Base-by-base conservation (phyloP, 148 eudicot species). In the Euryodendron excelsum region DNA sequence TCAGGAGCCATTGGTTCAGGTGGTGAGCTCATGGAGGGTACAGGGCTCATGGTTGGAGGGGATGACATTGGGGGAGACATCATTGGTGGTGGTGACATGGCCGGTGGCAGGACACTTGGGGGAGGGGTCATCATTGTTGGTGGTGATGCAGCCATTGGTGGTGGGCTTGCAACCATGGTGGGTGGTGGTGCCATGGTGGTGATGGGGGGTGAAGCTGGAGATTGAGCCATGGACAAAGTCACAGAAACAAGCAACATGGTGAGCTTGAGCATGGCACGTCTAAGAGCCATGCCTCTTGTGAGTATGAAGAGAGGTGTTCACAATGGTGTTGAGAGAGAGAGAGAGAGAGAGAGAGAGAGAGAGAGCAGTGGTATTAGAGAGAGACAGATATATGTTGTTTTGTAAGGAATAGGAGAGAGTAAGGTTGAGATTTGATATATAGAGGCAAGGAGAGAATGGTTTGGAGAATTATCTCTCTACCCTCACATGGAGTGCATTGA, bases 361-460 rank as follows among this genome's bases (percentile, higher is more conserved):
- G 65, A n/a, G n/a, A n/a, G n/a, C n/a, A n/a, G n/a, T n/a, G n/a
- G n/a, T n/a, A n/a, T n/a, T n/a, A n/a, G n/a, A n/a, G n/a, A n/a
- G n/a, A n/a, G n/a, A n/a, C n/a, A n/a, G n/a, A n/a, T n/a, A n/a
- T n/a, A n/a, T n/a, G n/a, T n/a, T n/a, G n/a, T n/a, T n/a, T n/a
- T n/a, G n/a, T n/a, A n/a, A n/a, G n/a, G n/a, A n/a, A n/a, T n/a
- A n/a, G 39, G 5, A 44, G 45, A 70, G 58, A 44, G 65, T 56
- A 75, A 41, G 75, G 67, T 75, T 39, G 56, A 75, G 69, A 28
- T 17, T 41, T 53, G 75, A 69, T 69, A 78, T 69, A 65, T 12
- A 69, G 55, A 56, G 66, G n/a, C 13, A 39, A 52, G 52, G 66
- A 41, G 63, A 37, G 23, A 34, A 53, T 9, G 20, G 25, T n/a